A percentile compares a stretch with the other conserved stretches of the same genome.
Conservation (phyloP, 345 rosid genomes). For the Sonneratia caseolaris region DNA sequence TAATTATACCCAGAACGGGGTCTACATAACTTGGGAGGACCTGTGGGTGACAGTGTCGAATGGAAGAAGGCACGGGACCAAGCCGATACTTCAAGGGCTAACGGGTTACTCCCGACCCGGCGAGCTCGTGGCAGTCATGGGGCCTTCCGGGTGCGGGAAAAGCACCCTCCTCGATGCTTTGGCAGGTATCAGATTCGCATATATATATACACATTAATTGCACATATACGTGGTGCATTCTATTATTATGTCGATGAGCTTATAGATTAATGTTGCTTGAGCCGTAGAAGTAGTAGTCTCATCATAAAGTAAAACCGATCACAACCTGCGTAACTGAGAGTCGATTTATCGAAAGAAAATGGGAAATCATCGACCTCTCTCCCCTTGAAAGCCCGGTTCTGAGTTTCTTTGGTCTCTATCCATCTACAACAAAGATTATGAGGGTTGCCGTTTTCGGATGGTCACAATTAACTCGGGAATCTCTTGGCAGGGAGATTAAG, state of each 20-base stretch:
- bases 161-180: slow-evolving; percentile 31
- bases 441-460: background rate
- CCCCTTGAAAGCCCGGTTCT: too few species aligned
- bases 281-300: too few species aligned
- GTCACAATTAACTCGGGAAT: background rate
- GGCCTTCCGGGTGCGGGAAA: slow-evolving; percentile 35
- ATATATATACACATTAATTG: background rate
- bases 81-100: slow-evolving; percentile 13
- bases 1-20: background rate
- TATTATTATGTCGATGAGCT: too few species aligned
- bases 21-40: slow-evolving; percentile 25
- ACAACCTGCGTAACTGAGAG: too few species aligned
- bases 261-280: too few species aligned
- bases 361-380: background rate
- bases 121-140: slow-evolving; percentile 29
- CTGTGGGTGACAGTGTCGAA: slow-evolving; percentile 14
- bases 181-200: slow-evolving; percentile 17
- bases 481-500: slow-evolving; percentile 33
- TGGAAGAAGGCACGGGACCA: slow-evolving; percentile 4
- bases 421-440: background rate
- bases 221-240: background rate
- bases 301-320: too few species aligned
- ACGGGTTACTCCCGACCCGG: slow-evolving; percentile 23
- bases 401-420: background rate
- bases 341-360: background rate